Percentiles rank a stretch among this genome's conserved stretches.
phyloP scores from a whole-genome alignment of 176 grass and related monocot species.

The Carex myosuroides region DNA sequence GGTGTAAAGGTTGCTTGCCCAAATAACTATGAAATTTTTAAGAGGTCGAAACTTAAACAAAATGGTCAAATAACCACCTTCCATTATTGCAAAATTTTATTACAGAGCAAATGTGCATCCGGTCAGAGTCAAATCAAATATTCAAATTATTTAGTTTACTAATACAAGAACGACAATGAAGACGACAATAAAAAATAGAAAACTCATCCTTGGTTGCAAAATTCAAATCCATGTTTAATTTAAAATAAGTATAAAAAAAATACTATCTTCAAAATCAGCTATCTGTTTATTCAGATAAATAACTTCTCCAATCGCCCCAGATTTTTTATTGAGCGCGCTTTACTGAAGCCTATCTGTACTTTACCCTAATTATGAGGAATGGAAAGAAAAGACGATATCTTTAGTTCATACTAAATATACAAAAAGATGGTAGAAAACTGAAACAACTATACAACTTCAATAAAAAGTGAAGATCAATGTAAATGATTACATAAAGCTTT shows the following conservation, averaged over 20 bases:
- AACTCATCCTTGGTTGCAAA: neutral
- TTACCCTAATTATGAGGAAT: neutral
- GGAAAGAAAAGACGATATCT: neutral
- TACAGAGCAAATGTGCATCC: neutral
- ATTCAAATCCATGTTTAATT: neutral
- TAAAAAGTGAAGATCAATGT: neutral
- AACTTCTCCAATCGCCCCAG: neutral
- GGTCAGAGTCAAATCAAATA: neutral
- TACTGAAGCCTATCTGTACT: neutral
- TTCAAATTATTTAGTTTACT: neutral
- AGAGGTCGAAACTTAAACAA: too few relatives aligned
- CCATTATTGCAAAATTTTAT: conserved; percentile 6
- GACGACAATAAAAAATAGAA: neutral
- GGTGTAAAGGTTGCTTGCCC: too few relatives aligned
- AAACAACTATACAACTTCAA: neutral
- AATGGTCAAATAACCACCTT: neutral
- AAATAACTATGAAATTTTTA: too few relatives aligned
- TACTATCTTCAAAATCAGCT: neutral
- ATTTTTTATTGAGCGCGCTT: neutral
- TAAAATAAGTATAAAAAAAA: neutral
- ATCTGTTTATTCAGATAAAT: neutral
- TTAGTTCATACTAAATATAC: neutral
- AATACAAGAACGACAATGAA: neutral
- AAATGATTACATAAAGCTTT: neutral
- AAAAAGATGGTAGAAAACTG: neutral